Evolutionary conservation across 768 basidiomycete genomes (phyloP), one percentile per base, ranked within the genome.

Genomic region (Inosperma sp.): DNA sequence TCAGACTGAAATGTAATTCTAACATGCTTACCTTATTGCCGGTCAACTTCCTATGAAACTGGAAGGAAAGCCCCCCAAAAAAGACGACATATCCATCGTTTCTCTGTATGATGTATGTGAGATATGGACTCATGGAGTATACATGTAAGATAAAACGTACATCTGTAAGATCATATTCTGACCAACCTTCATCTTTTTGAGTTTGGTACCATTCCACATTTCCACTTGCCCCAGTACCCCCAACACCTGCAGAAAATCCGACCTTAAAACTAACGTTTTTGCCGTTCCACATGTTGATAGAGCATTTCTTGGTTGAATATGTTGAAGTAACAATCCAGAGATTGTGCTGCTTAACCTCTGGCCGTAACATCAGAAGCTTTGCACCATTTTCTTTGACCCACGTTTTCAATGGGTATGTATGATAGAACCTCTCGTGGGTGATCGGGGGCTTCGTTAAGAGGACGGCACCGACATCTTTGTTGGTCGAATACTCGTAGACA

Each of bases 241-340:
- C 43, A 4, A 44, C 54, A n/a, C 57, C 53, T 6, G 56, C 53
- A 10, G 53, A 51, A 45, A 63, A 63, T 17, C 60, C 62, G 4
- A 63, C 55, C 17, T 59, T 58, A 12, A 61, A 36, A 14, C 45
- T 48, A 36, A 44, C 36, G 16, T 53, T 51, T 43, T 49, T 48
- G 21, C 36, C 42, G 12, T 44, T 48, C 60, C 62, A 63, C 60
- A 63, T 51, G 16, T 59, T 61, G 25, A 63, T 59, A 3, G 58
- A 56, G 16, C 59, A 61, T 36, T 56, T 53, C 34, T 59, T 52
- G 13, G 60, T 56, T 2, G 59, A 30, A 53, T 52, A 56, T 14
- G 56, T 58, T 10, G 62, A 63, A 7, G 62, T 61, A 22, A 63
- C 47, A 17, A 63, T 46, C 62, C 62, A 63, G 14, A 63, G 25